Evolutionary conservation across 371 early-diverging fungal species (phyloP).

Genomic region (Mortierella sp.): DNA sequence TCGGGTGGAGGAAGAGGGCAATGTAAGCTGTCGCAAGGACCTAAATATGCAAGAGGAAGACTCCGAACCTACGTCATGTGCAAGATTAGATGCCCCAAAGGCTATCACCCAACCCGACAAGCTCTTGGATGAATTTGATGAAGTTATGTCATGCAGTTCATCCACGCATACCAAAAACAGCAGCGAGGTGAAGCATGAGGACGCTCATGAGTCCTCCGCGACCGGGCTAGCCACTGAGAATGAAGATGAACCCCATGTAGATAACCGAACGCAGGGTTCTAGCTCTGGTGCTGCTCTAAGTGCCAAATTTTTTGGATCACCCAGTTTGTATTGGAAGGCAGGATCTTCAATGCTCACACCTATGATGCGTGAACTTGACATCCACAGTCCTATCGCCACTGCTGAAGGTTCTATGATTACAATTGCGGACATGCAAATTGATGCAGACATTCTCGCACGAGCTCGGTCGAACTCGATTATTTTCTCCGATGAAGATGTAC

Average conservation of each 20-base stretch:
- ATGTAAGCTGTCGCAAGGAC: background rate
- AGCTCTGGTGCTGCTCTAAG: conserved; percentile 14
- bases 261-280: background rate
- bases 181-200: no score
- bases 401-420: conserved; percentile 30
- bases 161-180: background rate
- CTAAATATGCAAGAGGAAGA: background rate
- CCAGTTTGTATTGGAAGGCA: conserved; percentile 4
- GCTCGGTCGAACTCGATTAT: conserved; percentile 28
- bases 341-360: conserved; percentile 19
- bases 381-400: conserved; percentile 27
- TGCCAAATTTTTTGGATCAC: background rate
- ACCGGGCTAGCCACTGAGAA: background rate
- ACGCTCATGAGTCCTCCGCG: no score
- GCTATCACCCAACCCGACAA: background rate
- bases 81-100: background rate
- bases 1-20: conserved; percentile 7
- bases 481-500: conserved; percentile 32
- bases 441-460: conserved; percentile 33
- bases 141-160: background rate
- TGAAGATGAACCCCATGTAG: background rate
- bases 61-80: background rate
- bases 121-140: background rate
- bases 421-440: conserved; percentile 43
- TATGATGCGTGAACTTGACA: conserved; percentile 33